Evolutionary conservation across 2,329 filamentous ascomycete species (phyloP).

Genomic region (Penicillium sp.): DNA sequence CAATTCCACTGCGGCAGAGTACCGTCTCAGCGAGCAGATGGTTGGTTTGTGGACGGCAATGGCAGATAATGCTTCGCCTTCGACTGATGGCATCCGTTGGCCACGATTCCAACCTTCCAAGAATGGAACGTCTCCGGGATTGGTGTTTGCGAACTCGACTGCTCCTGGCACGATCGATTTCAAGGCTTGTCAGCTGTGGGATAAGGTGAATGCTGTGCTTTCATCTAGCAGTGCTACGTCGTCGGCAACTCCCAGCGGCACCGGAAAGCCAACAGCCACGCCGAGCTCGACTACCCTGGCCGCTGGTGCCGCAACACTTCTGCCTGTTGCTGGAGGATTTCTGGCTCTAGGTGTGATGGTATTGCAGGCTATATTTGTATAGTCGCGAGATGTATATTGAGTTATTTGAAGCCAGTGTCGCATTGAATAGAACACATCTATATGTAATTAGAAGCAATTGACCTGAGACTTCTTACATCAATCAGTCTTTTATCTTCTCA

Average conservation of each 20-base stretch:
- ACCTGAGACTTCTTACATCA: too few relatives aligned
- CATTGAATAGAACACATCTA: too few relatives aligned
- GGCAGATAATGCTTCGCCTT: constrained; percentile 22
- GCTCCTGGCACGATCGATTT: constrained; percentile 18
- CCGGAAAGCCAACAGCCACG: neutral
- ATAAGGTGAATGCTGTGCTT: constrained; percentile 9
- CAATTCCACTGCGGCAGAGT: constrained; percentile 15
- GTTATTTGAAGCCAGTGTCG: too few relatives aligned
- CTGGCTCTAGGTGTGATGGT: neutral
- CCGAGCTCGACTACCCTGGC: neutral
- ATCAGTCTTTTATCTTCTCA: too few relatives aligned
- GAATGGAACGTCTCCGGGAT: constrained; percentile 4
- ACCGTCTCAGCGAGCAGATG: constrained; percentile 20
- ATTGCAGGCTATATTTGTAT: neutral
- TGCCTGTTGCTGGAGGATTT: neutral
- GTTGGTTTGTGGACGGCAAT: constrained; percentile 26
- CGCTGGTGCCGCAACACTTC: neutral
- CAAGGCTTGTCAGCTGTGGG: constrained; percentile 19
- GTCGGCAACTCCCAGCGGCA: neutral
- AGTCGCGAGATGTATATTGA: neutral
- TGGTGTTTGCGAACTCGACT: constrained; percentile 19
- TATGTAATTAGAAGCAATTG: too few relatives aligned
- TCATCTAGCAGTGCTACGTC: neutral
- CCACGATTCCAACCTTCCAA: constrained; percentile 16
- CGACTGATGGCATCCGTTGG: constrained; percentile 17